These are phyloP conservation scores for Rugosomyces carneus DNA, from an alignment of 1,284 basidiomycete species.

Conservation along the genomic window DNA sequence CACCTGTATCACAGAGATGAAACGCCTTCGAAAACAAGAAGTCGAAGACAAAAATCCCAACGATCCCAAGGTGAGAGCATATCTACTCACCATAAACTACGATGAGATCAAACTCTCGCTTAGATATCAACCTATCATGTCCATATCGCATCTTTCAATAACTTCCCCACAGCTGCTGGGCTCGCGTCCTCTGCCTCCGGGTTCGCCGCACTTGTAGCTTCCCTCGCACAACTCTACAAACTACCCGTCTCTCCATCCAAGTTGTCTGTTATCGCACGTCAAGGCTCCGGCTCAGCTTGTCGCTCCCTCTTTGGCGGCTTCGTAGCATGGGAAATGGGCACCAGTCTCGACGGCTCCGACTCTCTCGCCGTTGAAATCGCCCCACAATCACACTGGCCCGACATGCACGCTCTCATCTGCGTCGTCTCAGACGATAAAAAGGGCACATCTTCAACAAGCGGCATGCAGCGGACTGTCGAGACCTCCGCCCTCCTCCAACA, in stretches of 20 bases:
- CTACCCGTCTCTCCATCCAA: slow-evolving; percentile 63
- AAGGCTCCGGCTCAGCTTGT: slow-evolving; percentile 96
- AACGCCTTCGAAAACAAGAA: slow-evolving; percentile 61
- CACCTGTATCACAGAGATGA: slow-evolving; percentile 89
- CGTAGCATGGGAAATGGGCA: slow-evolving; percentile 92
- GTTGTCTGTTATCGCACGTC: slow-evolving; percentile 92
- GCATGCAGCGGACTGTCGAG: slow-evolving; percentile 97
- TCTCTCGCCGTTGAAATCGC: slow-evolving; percentile 88
- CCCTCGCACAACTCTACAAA: slow-evolving; percentile 82
- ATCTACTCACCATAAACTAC: slow-evolving; percentile 1
- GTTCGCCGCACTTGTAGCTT: slow-evolving; percentile 91
- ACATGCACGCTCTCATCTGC: slow-evolving; percentile 95
- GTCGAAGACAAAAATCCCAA: slow-evolving; percentile 66
- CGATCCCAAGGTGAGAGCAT: slow-evolving; percentile 57
- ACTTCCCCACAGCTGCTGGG: slow-evolving; percentile 98
- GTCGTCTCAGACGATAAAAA: slow-evolving; percentile 97
- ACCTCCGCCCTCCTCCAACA: slow-evolving; percentile 88
- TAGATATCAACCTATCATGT: slow-evolving; percentile 72
- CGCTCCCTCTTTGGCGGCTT: slow-evolving; percentile 96
- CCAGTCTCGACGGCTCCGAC: slow-evolving; percentile 68
- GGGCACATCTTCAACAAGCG: slow-evolving; percentile 89
- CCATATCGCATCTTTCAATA: slow-evolving; percentile 94
- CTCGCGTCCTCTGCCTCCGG: slow-evolving; percentile 97
- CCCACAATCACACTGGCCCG: slow-evolving; percentile 85
- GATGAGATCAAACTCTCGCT: slow-evolving; percentile 9